Conservation (phyloP, 345 rosid species). For the Ricinus communis region DNA sequence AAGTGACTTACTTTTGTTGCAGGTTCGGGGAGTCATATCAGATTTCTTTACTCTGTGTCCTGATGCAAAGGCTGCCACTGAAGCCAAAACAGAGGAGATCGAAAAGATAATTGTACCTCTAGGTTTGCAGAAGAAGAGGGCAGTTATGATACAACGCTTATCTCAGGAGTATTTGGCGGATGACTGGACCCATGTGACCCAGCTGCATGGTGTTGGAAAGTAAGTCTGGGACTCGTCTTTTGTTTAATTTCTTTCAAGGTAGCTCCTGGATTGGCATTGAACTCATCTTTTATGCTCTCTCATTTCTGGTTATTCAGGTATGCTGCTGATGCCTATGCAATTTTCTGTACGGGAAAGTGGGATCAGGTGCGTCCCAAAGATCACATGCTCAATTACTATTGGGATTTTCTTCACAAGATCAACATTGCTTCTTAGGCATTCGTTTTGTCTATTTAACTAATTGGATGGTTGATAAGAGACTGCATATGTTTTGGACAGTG, state of each 20-base stretch:
- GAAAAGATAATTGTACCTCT: slow-evolving; percentile 49
- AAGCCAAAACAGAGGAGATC: slow-evolving; percentile 40
- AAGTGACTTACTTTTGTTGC: slow-evolving; percentile 15
- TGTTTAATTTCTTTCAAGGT: neutral
- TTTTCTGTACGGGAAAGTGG: slow-evolving; percentile 86
- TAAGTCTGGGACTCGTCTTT: slow-evolving; percentile 22
- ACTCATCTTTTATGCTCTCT: neutral
- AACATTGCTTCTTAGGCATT: neutral
- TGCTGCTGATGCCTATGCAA: slow-evolving; percentile 87
- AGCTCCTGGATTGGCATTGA: neutral
- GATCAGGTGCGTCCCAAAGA: slow-evolving; percentile 58
- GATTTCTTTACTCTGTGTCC: slow-evolving; percentile 61
- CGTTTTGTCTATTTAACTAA: too few species aligned
- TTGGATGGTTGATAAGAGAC: too few species aligned
- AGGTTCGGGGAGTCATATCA: slow-evolving; percentile 47
- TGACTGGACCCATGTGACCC: slow-evolving; percentile 79
- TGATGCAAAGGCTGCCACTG: slow-evolving; percentile 58
- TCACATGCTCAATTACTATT: slow-evolving; percentile 68
- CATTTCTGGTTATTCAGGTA: slow-evolving; percentile 44
- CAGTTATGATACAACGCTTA: slow-evolving; percentile 50
- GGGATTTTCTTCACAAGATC: slow-evolving; percentile 49
- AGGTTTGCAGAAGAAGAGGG: slow-evolving; percentile 61
- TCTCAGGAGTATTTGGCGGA: slow-evolving; percentile 66
- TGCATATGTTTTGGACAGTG: too few species aligned
- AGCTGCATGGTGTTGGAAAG: slow-evolving; percentile 78